Evolutionary conservation across 192 early-diverging fungal species (phyloP), one percentile per base, ranked within the genome.

Genomic region (Gonapodya prolifera): DNA sequence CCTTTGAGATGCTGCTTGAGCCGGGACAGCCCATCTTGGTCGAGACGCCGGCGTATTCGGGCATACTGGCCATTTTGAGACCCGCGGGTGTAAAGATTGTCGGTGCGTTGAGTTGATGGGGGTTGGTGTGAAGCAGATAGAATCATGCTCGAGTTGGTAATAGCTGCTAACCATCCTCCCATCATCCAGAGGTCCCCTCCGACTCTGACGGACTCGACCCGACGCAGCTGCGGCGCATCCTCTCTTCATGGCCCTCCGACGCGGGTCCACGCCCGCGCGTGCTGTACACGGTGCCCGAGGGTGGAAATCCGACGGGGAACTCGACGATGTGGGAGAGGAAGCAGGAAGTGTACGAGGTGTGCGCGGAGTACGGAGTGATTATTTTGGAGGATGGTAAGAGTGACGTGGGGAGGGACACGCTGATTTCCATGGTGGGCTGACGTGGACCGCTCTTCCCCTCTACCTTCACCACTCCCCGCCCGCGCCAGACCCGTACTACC

Each of bases 271-370:
- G 77, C 34, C 84, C 79, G 70, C 81, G 86, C 1, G 81, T 89
- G 16, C 79, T 92, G 13, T 94, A 94, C 80, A 89, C 91, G 69
- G 91, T 98, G 0, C 95, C 96, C 28, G 89, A 88, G 2, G 96
- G 93, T 34, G 90, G 92, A 33, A 98, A 97, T 83, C 97, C 97
- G 0, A 94, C 96, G 0, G 97, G 97, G 33, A 87, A 86, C 23
- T 93, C 89, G 76, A 92, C 94, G 73, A 88, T 91, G 1, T 75
- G 89, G 23, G 89, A 90, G 70, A 89, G 97, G 35, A 94, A 93
- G 75, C 88, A 84, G 35, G 84, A 85, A 17, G 86, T 98, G 18
- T 97, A 97, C 78, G 84, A 84, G 31, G 85, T 97, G 76, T 91
- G 90, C 2, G 85, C 85, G 70, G 85, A 89, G 78, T 91, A 93